Evolutionary conservation across 1,139 yeast genomes (phyloP), one percentile per base, ranked within the genome.

Genomic region (Geotrichum bryndzae): DNA sequence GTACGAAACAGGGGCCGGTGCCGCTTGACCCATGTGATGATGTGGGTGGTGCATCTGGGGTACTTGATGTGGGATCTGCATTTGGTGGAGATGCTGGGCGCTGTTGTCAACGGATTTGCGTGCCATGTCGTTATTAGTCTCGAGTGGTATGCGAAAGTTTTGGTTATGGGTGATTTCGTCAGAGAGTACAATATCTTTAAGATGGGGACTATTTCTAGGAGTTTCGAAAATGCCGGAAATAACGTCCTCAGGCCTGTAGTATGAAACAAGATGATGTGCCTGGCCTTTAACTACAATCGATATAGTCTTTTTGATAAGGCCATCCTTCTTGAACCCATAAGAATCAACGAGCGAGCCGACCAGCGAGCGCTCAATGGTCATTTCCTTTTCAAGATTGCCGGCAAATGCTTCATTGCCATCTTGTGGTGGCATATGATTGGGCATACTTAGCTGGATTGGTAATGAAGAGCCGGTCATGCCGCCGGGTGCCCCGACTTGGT

Each of bases 291-390:
- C 69, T 3, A 83, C 82, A 22, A 90, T 77, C 4, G 92, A 84
- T 66, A 91, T 79, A 0, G 97, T 89, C 73, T 90, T 90, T 73
- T 91, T 91, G 64, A 90, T 84, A 57, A 91, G 79, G 0, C 96
- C 96, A 62, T 84, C 83, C 61, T 86, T 88, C 70, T 86, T 86
- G 70, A 87, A 86, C 6, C 87, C 86, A 68, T 84, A 85, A 3
- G 86, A 80, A 48, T 84, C 82, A 7, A 82, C 82, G 53, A 84
- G 73, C 0, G 87, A 83, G 3, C 87, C 88, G 33, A 81, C 83
- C 10, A 82, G 70, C 1, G 78, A 71, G 60, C 83, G 67, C 62
- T 69, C 74, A 45, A 68, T 66, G 23, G 66, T 60, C 23, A 58
- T 56, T 15, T 41, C 18, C 15, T 53, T 57, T 18, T 22, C 48